A percentile compares a stretch with the other conserved stretches of the same genome.
Evolutionary conservation across 2,329 filamentous ascomycete species (phyloP).

Genomic region (Hawksworthiomyces lignivorus): DNA sequence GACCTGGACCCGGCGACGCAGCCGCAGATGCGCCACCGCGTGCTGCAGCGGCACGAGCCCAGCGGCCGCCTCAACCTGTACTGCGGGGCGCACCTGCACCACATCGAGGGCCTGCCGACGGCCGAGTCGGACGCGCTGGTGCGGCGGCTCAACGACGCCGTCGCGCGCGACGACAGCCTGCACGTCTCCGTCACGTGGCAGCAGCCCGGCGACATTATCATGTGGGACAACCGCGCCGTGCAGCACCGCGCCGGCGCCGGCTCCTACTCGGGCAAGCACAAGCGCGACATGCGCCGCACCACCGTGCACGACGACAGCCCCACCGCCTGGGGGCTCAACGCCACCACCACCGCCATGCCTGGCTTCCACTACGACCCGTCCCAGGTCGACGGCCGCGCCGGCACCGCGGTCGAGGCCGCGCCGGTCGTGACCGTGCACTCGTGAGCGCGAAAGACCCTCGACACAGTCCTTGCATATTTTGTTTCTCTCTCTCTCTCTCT

Average conservation of each 20-base stretch:
- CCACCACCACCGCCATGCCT: conserved; percentile 15
- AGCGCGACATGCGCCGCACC: conserved; percentile 46
- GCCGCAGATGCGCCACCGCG: conserved; percentile 36
- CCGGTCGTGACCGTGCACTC: background rate
- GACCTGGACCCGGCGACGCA: conserved; percentile 26
- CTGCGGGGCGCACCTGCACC: conserved; percentile 44
- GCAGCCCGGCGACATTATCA: conserved; percentile 40
- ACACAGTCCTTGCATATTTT: too few species aligned
- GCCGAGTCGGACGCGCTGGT: conserved; percentile 30
- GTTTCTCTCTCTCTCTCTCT: too few species aligned
- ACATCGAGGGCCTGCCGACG: conserved; percentile 31
- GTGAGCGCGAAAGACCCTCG: background rate
- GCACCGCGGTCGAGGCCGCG: background rate
- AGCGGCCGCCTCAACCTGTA: conserved; percentile 46
- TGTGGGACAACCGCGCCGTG: conserved; percentile 53
- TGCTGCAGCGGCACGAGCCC: conserved; percentile 44
- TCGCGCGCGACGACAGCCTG: conserved; percentile 41
- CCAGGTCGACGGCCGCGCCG: background rate
- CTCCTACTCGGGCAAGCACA: conserved; percentile 37
- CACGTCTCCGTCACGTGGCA: conserved; percentile 39
- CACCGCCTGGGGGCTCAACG: conserved; percentile 31
- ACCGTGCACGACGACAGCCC: conserved; percentile 42
- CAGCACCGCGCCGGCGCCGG: conserved; percentile 46
- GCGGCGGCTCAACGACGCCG: conserved; percentile 34
- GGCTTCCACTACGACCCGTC: conserved; percentile 14